Percentiles rank a stretch among this genome's conserved stretches.
These are phyloP conservation scores for Cystofilobasidium capitatum DNA, from an alignment of 768 basidiomycete genomes.

Conservation along the genomic window DNA sequence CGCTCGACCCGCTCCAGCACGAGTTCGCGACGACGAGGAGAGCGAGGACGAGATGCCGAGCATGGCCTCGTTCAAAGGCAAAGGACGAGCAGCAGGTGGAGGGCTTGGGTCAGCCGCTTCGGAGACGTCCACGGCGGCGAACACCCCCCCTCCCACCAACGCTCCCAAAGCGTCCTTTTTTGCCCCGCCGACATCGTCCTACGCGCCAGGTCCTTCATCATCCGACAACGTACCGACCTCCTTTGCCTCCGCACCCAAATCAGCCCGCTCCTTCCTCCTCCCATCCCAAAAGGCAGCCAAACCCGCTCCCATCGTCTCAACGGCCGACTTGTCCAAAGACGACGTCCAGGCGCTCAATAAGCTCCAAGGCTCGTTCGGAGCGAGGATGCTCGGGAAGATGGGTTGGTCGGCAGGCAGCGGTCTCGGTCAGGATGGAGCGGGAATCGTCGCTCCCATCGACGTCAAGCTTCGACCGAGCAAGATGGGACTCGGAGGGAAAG, in stretches of 20 bases:
- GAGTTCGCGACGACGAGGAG: constrained; percentile 17
- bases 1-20: not conserved
- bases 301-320: not conserved
- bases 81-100: not conserved
- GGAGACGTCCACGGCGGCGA: not conserved
- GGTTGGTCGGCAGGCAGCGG: constrained; percentile 81
- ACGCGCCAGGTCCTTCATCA: not conserved
- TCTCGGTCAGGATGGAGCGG: constrained; percentile 62
- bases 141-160: not conserved
- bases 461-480: constrained; percentile 65
- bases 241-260: constrained; percentile 12
- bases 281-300: not conserved
- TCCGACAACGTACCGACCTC: constrained; percentile 1
- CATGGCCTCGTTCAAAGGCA: not conserved
- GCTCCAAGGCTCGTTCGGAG: constrained; percentile 66
- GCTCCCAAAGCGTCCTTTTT: constrained; percentile 3
- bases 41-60: constrained; percentile 1
- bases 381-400: constrained; percentile 86
- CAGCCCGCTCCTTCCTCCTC: constrained; percentile 16
- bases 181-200: not conserved
- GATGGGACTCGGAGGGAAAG: constrained; percentile 77
- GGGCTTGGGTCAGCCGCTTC: not conserved
- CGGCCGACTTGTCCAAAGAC: constrained; percentile 12
- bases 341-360: constrained; percentile 50
- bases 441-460: constrained; percentile 81